Evolutionary conservation across 2,329 filamentous ascomycete genomes (phyloP).

Genomic region (Thelonectria discophora): DNA sequence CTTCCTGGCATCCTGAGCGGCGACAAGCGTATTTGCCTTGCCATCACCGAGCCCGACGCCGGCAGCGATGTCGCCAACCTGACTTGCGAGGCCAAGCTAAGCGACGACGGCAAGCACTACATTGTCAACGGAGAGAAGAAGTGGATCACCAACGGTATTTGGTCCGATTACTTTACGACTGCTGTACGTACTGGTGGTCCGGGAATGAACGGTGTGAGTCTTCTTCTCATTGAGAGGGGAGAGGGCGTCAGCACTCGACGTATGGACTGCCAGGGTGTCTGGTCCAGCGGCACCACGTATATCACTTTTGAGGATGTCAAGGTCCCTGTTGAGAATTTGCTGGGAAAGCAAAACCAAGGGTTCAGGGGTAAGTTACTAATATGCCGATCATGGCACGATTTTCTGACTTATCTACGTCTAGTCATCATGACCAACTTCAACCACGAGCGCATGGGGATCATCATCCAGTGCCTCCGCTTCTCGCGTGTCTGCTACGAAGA

Average conservation of each 20-base stretch:
- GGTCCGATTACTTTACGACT: slow-evolving; percentile 97
- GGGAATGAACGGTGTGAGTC: slow-evolving; percentile 92
- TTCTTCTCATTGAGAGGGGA: slow-evolving; percentile 90
- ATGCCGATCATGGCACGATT: background rate
- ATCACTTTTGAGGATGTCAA: slow-evolving; percentile 99
- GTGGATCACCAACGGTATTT: slow-evolving; percentile 99
- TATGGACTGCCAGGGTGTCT: slow-evolving; percentile 99
- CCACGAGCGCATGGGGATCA: slow-evolving; percentile 98
- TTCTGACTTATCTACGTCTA: slow-evolving; percentile 41
- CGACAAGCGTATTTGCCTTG: slow-evolving; percentile 96
- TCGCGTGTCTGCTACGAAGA: slow-evolving; percentile 97
- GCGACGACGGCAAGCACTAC: slow-evolving; percentile 96
- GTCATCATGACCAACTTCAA: slow-evolving; percentile 99
- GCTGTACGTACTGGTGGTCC: slow-evolving; percentile 88
- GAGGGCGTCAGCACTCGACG: slow-evolving; percentile 90
- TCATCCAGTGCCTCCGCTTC: slow-evolving; percentile 97
- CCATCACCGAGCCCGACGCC: slow-evolving; percentile 96
- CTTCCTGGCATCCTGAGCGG: slow-evolving; percentile 87
- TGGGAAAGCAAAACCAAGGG: slow-evolving; percentile 97
- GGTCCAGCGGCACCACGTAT: slow-evolving; percentile 94
- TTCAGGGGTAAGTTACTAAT: slow-evolving; percentile 72
- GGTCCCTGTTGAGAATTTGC: slow-evolving; percentile 97
- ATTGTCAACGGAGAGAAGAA: slow-evolving; percentile 99
- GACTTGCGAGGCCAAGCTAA: slow-evolving; percentile 94
- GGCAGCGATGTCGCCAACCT: slow-evolving; percentile 95